Conservation (phyloP, 345 rosid species). For the Excoecaria agallocha region DNA sequence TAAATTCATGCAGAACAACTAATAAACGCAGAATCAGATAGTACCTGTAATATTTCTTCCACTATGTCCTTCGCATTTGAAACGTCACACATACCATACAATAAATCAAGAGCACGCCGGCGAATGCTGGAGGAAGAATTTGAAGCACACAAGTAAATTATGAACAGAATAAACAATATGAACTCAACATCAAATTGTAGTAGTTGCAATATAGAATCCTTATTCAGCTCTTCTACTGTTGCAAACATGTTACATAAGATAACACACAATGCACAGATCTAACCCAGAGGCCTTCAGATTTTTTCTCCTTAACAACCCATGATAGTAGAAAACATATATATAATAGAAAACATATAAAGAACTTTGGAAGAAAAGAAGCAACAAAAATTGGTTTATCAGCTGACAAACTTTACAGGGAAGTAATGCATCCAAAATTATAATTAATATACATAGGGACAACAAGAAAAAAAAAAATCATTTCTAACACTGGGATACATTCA, state of each 20-base stretch:
- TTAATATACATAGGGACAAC: constrained; percentile 7
- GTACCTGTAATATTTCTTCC: constrained; percentile 96
- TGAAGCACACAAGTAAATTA: constrained; percentile 15
- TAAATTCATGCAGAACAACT: neutral
- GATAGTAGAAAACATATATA: too few relatives aligned
- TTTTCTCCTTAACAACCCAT: neutral
- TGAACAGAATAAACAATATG: neutral
- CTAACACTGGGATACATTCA: constrained; percentile 13
- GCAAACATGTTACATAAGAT: neutral
- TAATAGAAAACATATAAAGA: neutral
- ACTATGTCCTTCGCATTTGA: constrained; percentile 99
- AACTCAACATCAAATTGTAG: neutral
- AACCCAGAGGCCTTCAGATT: neutral
- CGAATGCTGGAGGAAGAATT: constrained; percentile 67
- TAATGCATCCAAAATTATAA: neutral
- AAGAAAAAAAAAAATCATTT: neutral
- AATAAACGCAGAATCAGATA: neutral
- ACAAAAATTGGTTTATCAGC: neutral
- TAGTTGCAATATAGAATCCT: neutral
- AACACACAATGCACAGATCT: neutral
- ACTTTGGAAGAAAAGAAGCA: neutral
- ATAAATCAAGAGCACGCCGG: constrained; percentile 98
- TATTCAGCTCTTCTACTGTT: neutral
- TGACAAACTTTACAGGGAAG: neutral
- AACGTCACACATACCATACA: constrained; percentile 97